Percentiles rank a stretch among this genome's conserved stretches.
Evolutionary conservation across 805 yeast species (phyloP).

Genomic region (Komagataella pastoris): DNA sequence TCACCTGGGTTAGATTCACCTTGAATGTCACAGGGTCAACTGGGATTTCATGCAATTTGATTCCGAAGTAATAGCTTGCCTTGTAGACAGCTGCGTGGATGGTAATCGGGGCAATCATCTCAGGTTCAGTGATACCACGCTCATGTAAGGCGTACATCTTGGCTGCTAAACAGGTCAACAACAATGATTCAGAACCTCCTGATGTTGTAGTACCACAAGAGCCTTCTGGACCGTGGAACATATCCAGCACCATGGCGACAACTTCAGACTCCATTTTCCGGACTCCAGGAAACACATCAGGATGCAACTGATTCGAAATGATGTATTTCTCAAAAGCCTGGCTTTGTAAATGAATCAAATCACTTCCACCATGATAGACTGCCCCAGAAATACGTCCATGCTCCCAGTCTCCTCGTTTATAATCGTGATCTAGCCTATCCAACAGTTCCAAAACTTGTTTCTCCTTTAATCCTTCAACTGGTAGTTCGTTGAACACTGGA

Average conservation of each 20-base stretch:
- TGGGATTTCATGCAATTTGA: conserved; percentile 71
- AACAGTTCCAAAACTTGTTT: conserved; percentile 35
- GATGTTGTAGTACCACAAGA: conserved; percentile 78
- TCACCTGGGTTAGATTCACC: conserved; percentile 53
- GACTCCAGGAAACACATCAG: conserved; percentile 93
- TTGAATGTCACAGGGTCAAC: conserved; percentile 53
- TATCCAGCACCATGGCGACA: conserved; percentile 73
- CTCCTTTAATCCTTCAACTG: conserved; percentile 41
- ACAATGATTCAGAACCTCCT: conserved; percentile 91
- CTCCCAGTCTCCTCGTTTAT: conserved; percentile 44
- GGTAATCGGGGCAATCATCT: conserved; percentile 79
- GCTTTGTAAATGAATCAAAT: conserved; percentile 60
- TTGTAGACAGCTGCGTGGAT: conserved; percentile 94
- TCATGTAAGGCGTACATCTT: conserved; percentile 54
- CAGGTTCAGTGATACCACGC: conserved; percentile 58
- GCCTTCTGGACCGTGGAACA: conserved; percentile 57
- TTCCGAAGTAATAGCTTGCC: conserved; percentile 84
- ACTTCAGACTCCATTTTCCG: conserved; percentile 95
- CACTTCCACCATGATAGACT: conserved; percentile 91
- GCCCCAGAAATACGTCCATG: conserved; percentile 88
- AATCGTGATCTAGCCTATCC: conserved; percentile 22
- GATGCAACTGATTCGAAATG: conserved; percentile 90
- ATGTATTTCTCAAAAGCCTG: conserved; percentile 64
- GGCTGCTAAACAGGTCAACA: conserved; percentile 81
- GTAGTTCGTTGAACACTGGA: conserved; percentile 35